phyloP scores from a whole-genome alignment of 345 rosid species.

The Excoecaria agallocha region DNA sequence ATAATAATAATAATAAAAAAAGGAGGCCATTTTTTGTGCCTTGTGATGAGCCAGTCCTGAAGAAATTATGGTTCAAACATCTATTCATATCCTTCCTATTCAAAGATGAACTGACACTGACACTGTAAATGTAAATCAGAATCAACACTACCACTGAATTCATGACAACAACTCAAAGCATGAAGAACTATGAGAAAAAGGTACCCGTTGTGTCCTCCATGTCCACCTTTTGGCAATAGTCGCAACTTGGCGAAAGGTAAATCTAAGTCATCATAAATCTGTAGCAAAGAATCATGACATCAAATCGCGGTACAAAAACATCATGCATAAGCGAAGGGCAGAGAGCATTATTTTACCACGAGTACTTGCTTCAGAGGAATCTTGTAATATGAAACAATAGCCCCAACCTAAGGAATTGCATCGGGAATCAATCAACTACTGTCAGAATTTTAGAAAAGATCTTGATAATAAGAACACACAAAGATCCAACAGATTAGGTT shows the following conservation, averaged over 20 bases:
- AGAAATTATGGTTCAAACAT: neutral
- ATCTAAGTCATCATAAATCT: constrained; percentile 94
- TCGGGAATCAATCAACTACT: constrained; percentile 18
- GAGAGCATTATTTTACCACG: constrained; percentile 45
- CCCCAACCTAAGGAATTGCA: constrained; percentile 61
- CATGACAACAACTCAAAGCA: neutral
- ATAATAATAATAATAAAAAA: no score
- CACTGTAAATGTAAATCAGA: neutral
- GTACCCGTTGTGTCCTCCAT: constrained; percentile 98
- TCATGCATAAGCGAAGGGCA: neutral
- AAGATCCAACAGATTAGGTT: constrained; percentile 31
- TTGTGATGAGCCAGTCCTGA: neutral
- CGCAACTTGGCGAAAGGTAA: constrained; percentile 86
- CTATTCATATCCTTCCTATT: neutral
- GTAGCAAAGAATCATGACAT: constrained; percentile 21
- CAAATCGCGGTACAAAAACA: constrained; percentile 4
- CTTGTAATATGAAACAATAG: constrained; percentile 81
- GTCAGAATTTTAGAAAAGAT: constrained; percentile 11
- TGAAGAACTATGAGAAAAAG: neutral
- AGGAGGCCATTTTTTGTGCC: no score
- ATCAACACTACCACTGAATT: neutral
- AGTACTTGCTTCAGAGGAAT: constrained; percentile 91
- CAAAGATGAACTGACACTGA: neutral
- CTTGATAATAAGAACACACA: constrained; percentile 13
- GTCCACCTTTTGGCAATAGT: constrained; percentile 97